These are phyloP conservation scores for Microcyclospora pomicola DNA, from an alignment of 2,329 filamentous ascomycete genomes.

Conservation along the genomic window DNA sequence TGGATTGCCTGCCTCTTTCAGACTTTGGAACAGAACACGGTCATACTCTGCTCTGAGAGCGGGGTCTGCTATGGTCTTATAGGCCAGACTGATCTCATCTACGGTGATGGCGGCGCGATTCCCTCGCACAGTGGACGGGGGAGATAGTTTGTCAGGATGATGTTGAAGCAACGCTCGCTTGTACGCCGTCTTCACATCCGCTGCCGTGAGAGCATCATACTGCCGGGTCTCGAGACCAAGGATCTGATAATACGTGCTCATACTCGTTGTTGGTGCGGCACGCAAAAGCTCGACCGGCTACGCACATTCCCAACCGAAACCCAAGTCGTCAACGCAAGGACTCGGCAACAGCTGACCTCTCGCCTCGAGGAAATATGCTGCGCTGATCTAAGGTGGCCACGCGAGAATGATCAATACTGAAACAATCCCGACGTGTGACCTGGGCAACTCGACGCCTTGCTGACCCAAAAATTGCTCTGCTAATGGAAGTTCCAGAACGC, in stretches of 20 bases:
- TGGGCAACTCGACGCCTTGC: no score
- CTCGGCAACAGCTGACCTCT: no score
- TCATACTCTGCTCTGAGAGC: conserved; percentile 36
- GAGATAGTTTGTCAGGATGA: conserved; percentile 42
- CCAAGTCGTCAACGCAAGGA: no score
- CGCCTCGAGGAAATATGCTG: no score
- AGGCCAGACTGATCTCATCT: conserved; percentile 47
- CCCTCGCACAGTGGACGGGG: not conserved
- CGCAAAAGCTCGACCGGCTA: no score
- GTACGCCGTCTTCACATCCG: conserved; percentile 41
- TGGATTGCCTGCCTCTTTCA: not conserved
- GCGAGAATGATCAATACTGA: no score
- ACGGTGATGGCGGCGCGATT: conserved; percentile 27
- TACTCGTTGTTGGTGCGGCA: not conserved
- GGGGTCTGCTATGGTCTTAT: conserved; percentile 38
- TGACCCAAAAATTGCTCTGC: no score
- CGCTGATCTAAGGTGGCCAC: no score
- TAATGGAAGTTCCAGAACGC: no score
- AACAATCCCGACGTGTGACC: no score
- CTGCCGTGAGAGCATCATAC: conserved; percentile 8
- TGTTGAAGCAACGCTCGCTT: conserved; percentile 41
- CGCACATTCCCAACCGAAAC: no score
- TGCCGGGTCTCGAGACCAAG: conserved; percentile 14
- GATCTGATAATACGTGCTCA: conserved; percentile 17
- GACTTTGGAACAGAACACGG: conserved; percentile 19